Evolutionary conservation across 129 eudicot species (phyloP).

Genomic region (Tanacetum coccineum): DNA sequence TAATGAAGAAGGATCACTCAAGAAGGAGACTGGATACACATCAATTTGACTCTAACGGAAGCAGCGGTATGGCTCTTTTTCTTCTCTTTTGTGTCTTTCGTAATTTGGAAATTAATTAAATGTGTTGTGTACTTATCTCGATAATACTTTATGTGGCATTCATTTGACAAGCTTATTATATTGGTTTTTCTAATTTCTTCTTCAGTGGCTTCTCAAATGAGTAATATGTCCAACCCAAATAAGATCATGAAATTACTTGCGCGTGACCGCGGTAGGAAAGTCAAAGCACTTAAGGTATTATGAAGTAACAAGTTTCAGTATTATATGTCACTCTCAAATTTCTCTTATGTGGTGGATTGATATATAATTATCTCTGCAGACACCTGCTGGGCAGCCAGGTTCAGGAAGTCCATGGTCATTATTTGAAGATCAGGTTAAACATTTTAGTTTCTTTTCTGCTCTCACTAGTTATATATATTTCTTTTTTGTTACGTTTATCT

Average conservation of each 20-base stretch:
- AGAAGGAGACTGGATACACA: slow-evolving; percentile 65
- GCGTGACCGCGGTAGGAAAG: slow-evolving; percentile 77
- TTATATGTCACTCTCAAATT: slow-evolving; percentile 9
- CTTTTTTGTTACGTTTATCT: not conserved
- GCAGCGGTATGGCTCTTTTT: slow-evolving; percentile 55
- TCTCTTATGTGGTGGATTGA: slow-evolving; percentile 9
- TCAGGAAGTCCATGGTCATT: slow-evolving; percentile 91
- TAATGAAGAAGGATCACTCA: slow-evolving; percentile 63
- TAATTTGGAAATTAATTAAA: slow-evolving; percentile 7
- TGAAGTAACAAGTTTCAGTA: not conserved
- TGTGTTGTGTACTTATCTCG: not conserved
- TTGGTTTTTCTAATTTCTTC: slow-evolving; percentile 51
- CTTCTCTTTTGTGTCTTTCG: not conserved
- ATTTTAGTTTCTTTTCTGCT: slow-evolving; percentile 11
- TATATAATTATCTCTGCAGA: slow-evolving; percentile 42
- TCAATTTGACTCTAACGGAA: slow-evolving; percentile 77
- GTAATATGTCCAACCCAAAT: slow-evolving; percentile 87
- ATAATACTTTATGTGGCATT: not conserved
- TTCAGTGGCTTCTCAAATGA: slow-evolving; percentile 92
- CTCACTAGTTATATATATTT: not conserved
- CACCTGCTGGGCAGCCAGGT: slow-evolving; percentile 64
- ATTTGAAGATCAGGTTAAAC: slow-evolving; percentile 83
- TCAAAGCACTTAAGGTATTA: slow-evolving; percentile 72
- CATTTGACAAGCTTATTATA: slow-evolving; percentile 42
- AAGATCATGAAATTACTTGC: slow-evolving; percentile 72